phyloP scores from a whole-genome alignment of 495 filamentous ascomycete species.

The Jackrogersella minutella region DNA sequence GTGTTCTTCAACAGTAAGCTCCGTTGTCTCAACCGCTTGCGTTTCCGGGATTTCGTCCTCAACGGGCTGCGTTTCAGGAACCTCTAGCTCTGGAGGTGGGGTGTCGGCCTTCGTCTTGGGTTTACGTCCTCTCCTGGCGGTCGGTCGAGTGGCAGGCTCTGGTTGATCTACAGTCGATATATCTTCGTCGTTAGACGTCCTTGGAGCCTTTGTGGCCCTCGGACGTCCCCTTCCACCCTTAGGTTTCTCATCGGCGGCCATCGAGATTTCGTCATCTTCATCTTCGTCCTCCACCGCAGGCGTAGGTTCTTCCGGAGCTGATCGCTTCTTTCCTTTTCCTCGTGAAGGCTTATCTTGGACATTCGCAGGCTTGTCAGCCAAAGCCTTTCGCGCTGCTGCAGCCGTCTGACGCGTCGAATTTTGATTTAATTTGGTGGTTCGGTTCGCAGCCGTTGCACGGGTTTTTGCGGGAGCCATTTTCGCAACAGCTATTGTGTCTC shows the following conservation, averaged over 20 bases:
- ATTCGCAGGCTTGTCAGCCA: slow-evolving; percentile 61
- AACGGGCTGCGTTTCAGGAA: slow-evolving; percentile 55
- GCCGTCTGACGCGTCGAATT: slow-evolving; percentile 44
- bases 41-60: slow-evolving; percentile 43
- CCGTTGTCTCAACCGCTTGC: slow-evolving; percentile 39
- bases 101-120: slow-evolving; percentile 32
- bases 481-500: slow-evolving; percentile 45
- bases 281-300: slow-evolving; percentile 44
- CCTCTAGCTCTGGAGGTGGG: slow-evolving; percentile 43
- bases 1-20: slow-evolving; percentile 47
- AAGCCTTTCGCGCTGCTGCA: slow-evolving; percentile 50
- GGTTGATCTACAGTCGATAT: slow-evolving; percentile 28
- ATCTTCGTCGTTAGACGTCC: slow-evolving; percentile 35
- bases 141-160: slow-evolving; percentile 27
- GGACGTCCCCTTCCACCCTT: slow-evolving; percentile 39
- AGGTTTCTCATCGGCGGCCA: slow-evolving; percentile 25
- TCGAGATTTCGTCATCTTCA: slow-evolving; percentile 22
- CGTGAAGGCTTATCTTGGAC: slow-evolving; percentile 48
- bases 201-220: slow-evolving; percentile 31
- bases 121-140: slow-evolving; percentile 43
- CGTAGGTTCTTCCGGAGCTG: slow-evolving; percentile 60
- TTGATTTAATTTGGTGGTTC: slow-evolving; percentile 49
- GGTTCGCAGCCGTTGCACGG: slow-evolving; percentile 46
- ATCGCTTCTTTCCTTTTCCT: slow-evolving; percentile 46
- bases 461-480: slow-evolving; percentile 57